Evolutionary conservation across 2,329 filamentous ascomycete species (phyloP), one percentile per base, ranked within the genome.

Genomic region (Neoscytalidium dimidiatum): DNA sequence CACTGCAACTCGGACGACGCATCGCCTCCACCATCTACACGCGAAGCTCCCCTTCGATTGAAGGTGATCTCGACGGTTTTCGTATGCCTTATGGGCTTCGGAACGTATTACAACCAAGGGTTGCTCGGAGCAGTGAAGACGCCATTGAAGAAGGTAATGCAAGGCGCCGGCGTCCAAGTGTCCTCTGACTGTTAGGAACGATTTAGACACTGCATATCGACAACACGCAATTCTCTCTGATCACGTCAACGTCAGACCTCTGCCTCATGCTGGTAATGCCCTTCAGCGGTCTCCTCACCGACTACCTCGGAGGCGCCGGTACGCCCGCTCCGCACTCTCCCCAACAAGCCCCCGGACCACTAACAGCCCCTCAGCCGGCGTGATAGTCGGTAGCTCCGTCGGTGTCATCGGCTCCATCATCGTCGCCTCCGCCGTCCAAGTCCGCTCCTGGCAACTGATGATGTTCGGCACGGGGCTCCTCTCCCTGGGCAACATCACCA

Each of bases 101-200:
- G 86, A 0, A 85, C 84, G 0, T 81, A 83, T 21, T 88, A 85
- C 85, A 86, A 84, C 67, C 79, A 79, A 14, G 84, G 86, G 1
- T 83, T 88, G 0, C 87, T 85, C 0, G 83, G 84, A 11, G 86
- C 86, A 1, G 84, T 88, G 80, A 88, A 88, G 71, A 84, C 78
- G 19, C 88, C 85, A 0, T 72, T 88, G 28, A 88, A 88, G 68
- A 87, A 87, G 79, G 68, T 38, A 33, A n/a, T n/a, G n/a, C n/a
- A n/a, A n/a, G n/a, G n/a, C n/a, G n/a, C n/a, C n/a, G n/a, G n/a
- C 17, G 4, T 17, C 4, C 29, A 29, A 31, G 14, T 44, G 41
- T 17, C 46, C 17, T 17, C 31, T 11, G n/a, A 41, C 51, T 53
- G n/a, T 8, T 38, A 13, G 26, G 29, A 26, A 35, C 49, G n/a